These are phyloP conservation scores for Strombidium stylifer DNA, from an alignment of 73 alveolate genomes.

Conservation along the genomic window DNA sequence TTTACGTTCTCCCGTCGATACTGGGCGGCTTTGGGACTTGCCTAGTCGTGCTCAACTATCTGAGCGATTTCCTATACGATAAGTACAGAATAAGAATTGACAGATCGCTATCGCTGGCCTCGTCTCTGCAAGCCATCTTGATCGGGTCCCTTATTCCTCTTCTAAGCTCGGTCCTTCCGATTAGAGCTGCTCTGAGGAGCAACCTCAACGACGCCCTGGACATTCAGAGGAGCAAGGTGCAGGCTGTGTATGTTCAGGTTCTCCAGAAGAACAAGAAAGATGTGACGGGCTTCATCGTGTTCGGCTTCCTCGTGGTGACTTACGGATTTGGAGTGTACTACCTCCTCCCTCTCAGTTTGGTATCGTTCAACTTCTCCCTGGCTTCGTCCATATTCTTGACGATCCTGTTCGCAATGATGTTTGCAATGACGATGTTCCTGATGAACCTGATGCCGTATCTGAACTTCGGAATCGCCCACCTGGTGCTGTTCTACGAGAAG, in stretches of 20 bases:
- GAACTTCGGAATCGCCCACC: slow-evolving; percentile 67
- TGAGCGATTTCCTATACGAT: no score
- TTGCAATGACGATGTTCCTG: slow-evolving; percentile 84
- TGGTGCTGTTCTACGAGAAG: slow-evolving; percentile 74
- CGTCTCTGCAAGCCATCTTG: slow-evolving; percentile 11
- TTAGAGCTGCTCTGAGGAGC: slow-evolving; percentile 48
- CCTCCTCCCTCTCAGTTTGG: slow-evolving; percentile 84
- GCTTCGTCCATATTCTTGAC: slow-evolving; percentile 77
- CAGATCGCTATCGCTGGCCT: slow-evolving; percentile 44
- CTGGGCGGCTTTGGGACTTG: slow-evolving; percentile 42
- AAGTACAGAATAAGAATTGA: slow-evolving; percentile 13
- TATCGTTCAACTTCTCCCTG: slow-evolving; percentile 81
- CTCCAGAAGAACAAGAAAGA: slow-evolving; percentile 19
- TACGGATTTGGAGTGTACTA: slow-evolving; percentile 89
- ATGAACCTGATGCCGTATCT: slow-evolving; percentile 70
- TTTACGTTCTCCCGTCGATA: slow-evolving; percentile 58
- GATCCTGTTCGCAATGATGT: slow-evolving; percentile 83
- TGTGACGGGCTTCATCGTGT: slow-evolving; percentile 15
- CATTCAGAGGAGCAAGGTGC: slow-evolving; percentile 48
- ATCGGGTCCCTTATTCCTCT: slow-evolving; percentile 63
- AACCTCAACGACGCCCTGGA: slow-evolving; percentile 66
- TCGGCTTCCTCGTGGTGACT: slow-evolving; percentile 78
- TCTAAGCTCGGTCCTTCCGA: slow-evolving; percentile 57
- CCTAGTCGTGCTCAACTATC: background rate
- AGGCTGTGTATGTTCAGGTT: slow-evolving; percentile 41